phyloP scores from a whole-genome alignment of 768 basidiomycete species.

The Phylloporus arenicola region DNA sequence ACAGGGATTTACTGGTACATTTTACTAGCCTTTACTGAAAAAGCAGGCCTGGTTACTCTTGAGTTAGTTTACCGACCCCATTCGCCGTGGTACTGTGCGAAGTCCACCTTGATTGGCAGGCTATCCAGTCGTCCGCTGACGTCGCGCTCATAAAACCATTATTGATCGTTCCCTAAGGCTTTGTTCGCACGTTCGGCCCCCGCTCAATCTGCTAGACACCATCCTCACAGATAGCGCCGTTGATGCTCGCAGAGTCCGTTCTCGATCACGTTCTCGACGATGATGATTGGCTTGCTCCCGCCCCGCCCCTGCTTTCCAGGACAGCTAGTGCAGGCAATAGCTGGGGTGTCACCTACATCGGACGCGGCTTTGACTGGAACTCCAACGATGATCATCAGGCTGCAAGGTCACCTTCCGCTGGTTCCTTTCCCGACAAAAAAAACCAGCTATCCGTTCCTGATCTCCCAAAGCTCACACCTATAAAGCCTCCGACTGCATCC shows the following conservation, averaged over 20 bases:
- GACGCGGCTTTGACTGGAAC: constrained; percentile 77
- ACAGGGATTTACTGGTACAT: neutral
- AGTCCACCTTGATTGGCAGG: constrained; percentile 8
- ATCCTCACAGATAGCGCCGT: neutral
- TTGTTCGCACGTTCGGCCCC: neutral
- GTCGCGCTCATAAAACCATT: constrained; percentile 1
- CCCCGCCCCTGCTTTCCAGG: constrained; percentile 48
- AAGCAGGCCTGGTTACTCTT: neutral
- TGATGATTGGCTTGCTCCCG: constrained; percentile 60
- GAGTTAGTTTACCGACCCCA: neutral
- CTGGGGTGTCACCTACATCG: constrained; percentile 83
- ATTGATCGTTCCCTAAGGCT: neutral
- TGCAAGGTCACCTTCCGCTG: constrained; percentile 3
- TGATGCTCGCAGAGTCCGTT: constrained; percentile 56
- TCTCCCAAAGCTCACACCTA: constrained; percentile 3
- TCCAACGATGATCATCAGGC: constrained; percentile 33
- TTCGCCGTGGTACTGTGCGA: constrained; percentile 8
- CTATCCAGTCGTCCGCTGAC: neutral
- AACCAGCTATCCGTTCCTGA: constrained; percentile 12
- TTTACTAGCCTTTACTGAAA: neutral
- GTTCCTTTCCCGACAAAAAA: constrained; percentile 6
- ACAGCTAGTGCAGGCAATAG: constrained; percentile 68
- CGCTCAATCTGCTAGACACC: neutral
- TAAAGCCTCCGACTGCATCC: constrained; percentile 7
- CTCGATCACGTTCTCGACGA: constrained; percentile 64